Conservation (phyloP, 2,329 filamentous ascomycete genomes). For the Fusarium musae region DNA sequence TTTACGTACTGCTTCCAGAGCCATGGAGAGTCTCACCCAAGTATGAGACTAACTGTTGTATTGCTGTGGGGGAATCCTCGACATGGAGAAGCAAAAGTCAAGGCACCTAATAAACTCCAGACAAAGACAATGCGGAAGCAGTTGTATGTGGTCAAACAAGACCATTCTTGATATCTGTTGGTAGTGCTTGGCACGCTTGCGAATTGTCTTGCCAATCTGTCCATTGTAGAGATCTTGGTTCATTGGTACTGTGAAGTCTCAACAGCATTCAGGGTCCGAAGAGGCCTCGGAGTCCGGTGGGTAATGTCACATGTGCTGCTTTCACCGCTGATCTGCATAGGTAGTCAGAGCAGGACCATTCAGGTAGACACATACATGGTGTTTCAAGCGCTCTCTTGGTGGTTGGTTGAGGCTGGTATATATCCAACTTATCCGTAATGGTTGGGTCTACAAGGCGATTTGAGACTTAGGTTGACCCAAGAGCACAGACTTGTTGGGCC, state of each 20-base stretch:
- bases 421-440: background rate
- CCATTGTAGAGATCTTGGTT: background rate
- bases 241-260: background rate
- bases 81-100: background rate
- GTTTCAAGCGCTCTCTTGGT: background rate
- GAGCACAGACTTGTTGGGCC: constrained; percentile 10
- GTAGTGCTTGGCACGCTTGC: background rate
- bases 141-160: background rate
- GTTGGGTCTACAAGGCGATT: background rate
- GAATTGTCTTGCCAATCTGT: background rate
- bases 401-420: constrained; percentile 11
- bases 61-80: background rate
- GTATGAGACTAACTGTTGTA: background rate
- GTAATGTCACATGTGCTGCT: background rate
- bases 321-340: constrained; percentile 12
- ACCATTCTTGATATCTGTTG: background rate
- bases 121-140: background rate
- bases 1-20: constrained; percentile 18
- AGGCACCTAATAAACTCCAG: background rate
- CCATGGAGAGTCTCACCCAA: constrained; percentile 2
- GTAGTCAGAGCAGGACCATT: background rate
- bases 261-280: background rate
- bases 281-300: background rate
- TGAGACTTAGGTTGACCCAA: constrained; percentile 6
- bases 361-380: background rate